These are phyloP conservation scores for Talaromyces wortmannii DNA, from an alignment of 495 filamentous ascomycete species.

Conservation along the genomic window DNA sequence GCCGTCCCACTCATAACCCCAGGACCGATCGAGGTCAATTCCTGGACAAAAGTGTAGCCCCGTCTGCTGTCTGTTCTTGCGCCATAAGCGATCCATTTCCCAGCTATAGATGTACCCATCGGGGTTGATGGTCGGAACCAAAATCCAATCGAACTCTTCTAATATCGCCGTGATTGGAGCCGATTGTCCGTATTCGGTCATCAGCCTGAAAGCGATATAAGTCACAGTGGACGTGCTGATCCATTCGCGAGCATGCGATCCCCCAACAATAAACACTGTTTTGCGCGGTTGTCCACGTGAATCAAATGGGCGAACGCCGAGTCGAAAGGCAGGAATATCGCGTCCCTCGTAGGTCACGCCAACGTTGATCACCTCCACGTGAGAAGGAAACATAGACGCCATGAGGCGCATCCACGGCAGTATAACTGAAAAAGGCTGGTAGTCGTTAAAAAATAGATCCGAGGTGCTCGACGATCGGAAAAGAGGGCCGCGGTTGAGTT, in stretches of 20 bases:
- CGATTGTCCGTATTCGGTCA: conserved; percentile 68
- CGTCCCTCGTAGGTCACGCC: conserved; percentile 81
- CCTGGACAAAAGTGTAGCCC: conserved; percentile 77
- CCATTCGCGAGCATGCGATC: conserved; percentile 91
- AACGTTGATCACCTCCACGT: conserved; percentile 65
- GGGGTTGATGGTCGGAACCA: conserved; percentile 85
- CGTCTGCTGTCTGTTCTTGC: conserved; percentile 87
- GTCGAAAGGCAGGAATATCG: conserved; percentile 71
- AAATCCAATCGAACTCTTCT: conserved; percentile 75
- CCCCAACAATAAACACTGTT: conserved; percentile 78
- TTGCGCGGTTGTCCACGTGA: conserved; percentile 45
- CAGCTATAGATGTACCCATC: conserved; percentile 94
- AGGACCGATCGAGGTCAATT: conserved; percentile 82
- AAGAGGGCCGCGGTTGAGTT: conserved; percentile 22
- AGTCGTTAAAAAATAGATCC: conserved; percentile 82
- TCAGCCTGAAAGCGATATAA: conserved; percentile 83
- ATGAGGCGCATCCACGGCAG: conserved; percentile 84
- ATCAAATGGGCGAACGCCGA: conserved; percentile 56
- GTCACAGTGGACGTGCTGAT: conserved; percentile 89
- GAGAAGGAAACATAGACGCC: conserved; percentile 77
- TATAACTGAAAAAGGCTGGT: conserved; percentile 76
- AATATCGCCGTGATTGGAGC: conserved; percentile 66
- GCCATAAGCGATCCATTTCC: conserved; percentile 88
- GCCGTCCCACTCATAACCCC: conserved; percentile 77
- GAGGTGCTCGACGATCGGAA: conserved; percentile 21